Base-by-base conservation (phyloP, 495 filamentous ascomycete species). In the Podospora sp. region DNA sequence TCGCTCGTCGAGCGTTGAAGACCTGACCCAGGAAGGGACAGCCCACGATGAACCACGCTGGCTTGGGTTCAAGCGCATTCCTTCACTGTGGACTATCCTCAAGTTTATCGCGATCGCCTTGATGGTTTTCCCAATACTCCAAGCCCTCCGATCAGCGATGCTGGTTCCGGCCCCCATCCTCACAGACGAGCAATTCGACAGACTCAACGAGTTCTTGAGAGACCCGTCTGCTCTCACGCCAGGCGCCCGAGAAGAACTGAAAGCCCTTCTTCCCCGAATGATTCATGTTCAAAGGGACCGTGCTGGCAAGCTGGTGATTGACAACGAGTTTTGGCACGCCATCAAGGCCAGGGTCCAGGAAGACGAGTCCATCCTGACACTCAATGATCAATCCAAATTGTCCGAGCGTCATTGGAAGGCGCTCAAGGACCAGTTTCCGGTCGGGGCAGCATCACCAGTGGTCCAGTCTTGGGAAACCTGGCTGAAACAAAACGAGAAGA, bases 241-340 rank as follows among this genome's bases (percentile, higher is more conserved):
- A 6, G 60, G 20, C 18, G 22, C 71, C 72, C 4, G 60, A 78
- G 29, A 60, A 73, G 72, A 71, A 20, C 69, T 83, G 14, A 65
- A 80, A 20, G 49, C 49, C 0, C 63, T 79, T n/a, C 20, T 82
- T 16, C 74, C 71, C n/a, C 63, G 59, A n/a, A 51, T 81, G 6
- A 73, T 81, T 4, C 74, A 76, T 59, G 77, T 80, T 29, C 72
- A 76, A 25, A 75, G 76, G 29, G 77, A 83, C 64, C 69, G 51
- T 16, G 49, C 70, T 0, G 84, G 83, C 36, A 78, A 81, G 33
- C 60, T 76, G 0, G 69, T 78, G 52, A 81, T 88, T 56, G 73
- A 83, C 1, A 75, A 84, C 21, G 80, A 84, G 8, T 86, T 88
- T 59, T 89, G 84, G 85, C 75, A 80, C 56, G 86, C 85, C 4